Conservation (phyloP, 768 basidiomycete genomes). For the Mrakia gelida region DNA sequence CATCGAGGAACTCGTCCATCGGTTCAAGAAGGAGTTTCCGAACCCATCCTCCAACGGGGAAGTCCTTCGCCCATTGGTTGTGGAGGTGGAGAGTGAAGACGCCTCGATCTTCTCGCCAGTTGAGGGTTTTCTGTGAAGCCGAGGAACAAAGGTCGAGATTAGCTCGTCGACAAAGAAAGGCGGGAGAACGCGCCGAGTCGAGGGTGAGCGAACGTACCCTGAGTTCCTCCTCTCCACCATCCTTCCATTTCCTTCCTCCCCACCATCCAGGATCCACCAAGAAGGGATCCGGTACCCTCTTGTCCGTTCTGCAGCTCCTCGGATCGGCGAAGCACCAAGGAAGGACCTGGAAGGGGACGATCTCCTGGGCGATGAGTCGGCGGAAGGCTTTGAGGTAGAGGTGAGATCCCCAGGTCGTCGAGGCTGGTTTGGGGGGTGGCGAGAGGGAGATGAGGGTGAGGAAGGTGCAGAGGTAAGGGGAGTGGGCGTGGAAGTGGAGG, state of each 20-base stretch:
- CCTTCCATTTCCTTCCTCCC: conserved; percentile 60
- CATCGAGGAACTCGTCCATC: conserved; percentile 22
- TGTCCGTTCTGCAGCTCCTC: conserved; percentile 84
- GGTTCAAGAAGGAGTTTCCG: conserved; percentile 65
- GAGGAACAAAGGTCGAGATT: neutral
- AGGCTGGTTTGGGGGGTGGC: conserved; percentile 64
- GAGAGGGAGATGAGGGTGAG: conserved; percentile 83
- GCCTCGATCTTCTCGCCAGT: conserved; percentile 51
- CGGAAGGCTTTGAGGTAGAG: conserved; percentile 91
- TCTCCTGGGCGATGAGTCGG: conserved; percentile 63
- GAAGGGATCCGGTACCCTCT: conserved; percentile 90
- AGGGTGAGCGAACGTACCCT: conserved; percentile 15
- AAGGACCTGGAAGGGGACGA: conserved; percentile 83
- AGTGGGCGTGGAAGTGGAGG: conserved; percentile 85
- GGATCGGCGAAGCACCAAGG: conserved; percentile 95
- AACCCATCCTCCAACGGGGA: conserved; percentile 81
- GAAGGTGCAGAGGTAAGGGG: conserved; percentile 94
- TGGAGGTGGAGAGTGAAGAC: conserved; percentile 86
- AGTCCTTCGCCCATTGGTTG: conserved; percentile 90
- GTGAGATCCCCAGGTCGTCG: conserved; percentile 89
- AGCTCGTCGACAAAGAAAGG: neutral
- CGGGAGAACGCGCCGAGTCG: neutral
- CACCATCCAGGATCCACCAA: conserved; percentile 53
- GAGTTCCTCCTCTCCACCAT: conserved; percentile 49
- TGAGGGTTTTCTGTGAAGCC: neutral